phyloP scores from a whole-genome alignment of 768 basidiomycete genomes.

The Leucosporidium scottii region DNA sequence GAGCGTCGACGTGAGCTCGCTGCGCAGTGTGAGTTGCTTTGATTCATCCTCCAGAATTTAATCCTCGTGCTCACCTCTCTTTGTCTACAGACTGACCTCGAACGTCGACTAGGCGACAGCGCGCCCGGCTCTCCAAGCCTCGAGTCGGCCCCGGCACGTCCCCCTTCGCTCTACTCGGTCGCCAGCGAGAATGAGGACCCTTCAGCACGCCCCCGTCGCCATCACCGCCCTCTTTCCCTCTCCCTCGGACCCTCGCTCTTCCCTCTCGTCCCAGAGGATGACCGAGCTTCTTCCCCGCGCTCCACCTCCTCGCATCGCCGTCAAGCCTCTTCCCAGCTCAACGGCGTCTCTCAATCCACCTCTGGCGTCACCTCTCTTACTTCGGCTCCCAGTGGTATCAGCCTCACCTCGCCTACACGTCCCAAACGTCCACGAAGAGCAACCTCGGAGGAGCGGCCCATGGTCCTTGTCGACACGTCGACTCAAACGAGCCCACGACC shows the following conservation, averaged over 20 bases:
- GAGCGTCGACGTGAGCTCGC: conserved; percentile 23
- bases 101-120: background rate
- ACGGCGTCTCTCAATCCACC: background rate
- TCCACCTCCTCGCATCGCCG: background rate
- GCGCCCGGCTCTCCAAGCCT: background rate
- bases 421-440: background rate
- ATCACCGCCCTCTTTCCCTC: conserved; percentile 28
- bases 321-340: conserved; percentile 6
- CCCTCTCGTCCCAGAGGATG: conserved; percentile 22
- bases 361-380: conserved; percentile 2
- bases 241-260: conserved; percentile 30
- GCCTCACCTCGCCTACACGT: background rate
- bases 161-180: conserved; percentile 19
- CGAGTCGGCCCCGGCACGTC: conserved; percentile 9
- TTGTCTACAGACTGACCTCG: background rate
- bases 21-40: background rate
- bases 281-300: conserved; percentile 11
- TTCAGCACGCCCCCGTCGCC: conserved; percentile 4
- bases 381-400: background rate
- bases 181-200: conserved; percentile 13
- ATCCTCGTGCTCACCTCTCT: background rate
- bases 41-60: background rate
- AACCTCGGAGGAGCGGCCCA: background rate
- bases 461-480: conserved; percentile 7
- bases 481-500: conserved; percentile 15